Evolutionary conservation across 1,139 yeast species (phyloP), one percentile per base, ranked within the genome.

Genomic region (Eremothecium sinecaudum): DNA sequence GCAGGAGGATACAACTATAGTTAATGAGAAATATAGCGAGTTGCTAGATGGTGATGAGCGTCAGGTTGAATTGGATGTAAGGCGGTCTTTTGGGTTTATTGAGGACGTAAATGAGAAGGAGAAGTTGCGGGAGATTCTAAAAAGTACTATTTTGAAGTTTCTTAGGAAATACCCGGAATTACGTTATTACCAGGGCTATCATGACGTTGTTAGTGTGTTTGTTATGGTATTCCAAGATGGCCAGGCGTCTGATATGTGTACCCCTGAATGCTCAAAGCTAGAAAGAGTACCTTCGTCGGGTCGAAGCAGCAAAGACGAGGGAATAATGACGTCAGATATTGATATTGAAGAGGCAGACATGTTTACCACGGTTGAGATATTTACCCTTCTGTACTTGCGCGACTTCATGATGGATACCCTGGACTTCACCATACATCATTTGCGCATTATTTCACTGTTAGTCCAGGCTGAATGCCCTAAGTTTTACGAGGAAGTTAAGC

Each of bases 161-260:
- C 62, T 90, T 16, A 58, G 84, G 20, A 66, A 66, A 20, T 65
- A 79, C 46, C 87, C 87, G 0, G 48, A 58, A 7, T 62, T 87
- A 29, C 64, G 73, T 39, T 90, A 90, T 56, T 90, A 84, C 53
- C 98, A 90, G 58, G 98, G 98, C 0, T 84, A 71, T 53, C 97
- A 90, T 58, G 97, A 90, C 51, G 64, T 87, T 23, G 87, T 86
- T 2, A 71, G 82, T 33, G 67, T 81, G 7, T 62, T 82, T n/a
- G 60, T 80, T 14, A 49, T 78, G 14, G 71, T 79, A 0, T 73
- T 73, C 46, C 63, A 59, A 10, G 52, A 51, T n/a, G 50, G 14
- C 5, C 28, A 11, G 12, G 28, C n/a, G 10, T n/a, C 51, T 29
- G 14, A 25, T 37, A 43, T 32, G 9, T 28, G 20, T 13, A 23